A percentile compares a stretch with the other conserved stretches of the same genome.
Conservation (phyloP, 306 rosid species). For the Pueraria montana region DNA sequence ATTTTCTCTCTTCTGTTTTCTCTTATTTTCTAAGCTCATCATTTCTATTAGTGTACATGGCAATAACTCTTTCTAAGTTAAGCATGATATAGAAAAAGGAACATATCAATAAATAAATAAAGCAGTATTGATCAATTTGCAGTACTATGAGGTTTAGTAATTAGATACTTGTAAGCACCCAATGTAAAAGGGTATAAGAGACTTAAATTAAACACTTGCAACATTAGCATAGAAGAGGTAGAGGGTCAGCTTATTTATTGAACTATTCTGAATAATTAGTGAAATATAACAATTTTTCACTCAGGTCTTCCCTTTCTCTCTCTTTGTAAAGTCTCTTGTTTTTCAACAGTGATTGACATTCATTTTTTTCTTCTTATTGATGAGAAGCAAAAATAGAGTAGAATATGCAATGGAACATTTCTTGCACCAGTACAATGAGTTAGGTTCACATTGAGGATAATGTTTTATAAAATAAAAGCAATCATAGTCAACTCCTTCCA, state of each 20-base stretch:
- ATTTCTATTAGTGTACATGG: background rate
- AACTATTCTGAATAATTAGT: background rate
- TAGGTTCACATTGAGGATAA: conserved; percentile 26
- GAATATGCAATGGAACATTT: conserved; percentile 10
- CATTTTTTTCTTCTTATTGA: conserved; percentile 23
- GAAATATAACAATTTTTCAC: background rate
- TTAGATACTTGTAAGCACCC: background rate
- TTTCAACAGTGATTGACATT: background rate
- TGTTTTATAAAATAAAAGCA: conserved; percentile 12
- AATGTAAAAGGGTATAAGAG: background rate
- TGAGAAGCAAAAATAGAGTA: conserved; percentile 20
- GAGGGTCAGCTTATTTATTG: conserved; percentile 18
- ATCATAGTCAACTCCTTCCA: conserved; percentile 9
- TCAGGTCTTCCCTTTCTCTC: background rate
- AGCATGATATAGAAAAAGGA: background rate
- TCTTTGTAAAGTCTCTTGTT: background rate
- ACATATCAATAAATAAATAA: background rate
- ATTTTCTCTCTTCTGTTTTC: background rate
- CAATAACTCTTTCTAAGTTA: conserved; percentile 3
- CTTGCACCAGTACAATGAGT: conserved; percentile 22
- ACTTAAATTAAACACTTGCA: background rate
- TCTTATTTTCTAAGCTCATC: background rate
- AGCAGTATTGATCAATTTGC: conserved; percentile 17
- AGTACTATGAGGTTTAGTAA: background rate
- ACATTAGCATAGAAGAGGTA: background rate